phyloP scores from a whole-genome alignment of 352 stramenopile species.

The Phytophthora cactorum region DNA sequence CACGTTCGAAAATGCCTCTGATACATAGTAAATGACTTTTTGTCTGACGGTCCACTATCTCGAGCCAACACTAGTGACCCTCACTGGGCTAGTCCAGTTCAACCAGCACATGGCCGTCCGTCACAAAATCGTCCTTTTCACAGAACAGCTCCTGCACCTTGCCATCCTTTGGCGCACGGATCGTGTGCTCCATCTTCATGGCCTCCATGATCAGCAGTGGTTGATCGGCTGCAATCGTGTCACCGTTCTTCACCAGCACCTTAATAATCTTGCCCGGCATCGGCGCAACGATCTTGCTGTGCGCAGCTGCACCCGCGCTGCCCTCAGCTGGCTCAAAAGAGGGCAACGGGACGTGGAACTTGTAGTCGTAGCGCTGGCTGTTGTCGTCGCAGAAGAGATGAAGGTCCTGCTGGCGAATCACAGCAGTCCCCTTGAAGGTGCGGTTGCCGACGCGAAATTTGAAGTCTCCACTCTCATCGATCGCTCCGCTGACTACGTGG shows the following conservation, averaged over 20 bases:
- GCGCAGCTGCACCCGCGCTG: constrained; percentile 19
- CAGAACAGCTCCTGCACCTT: constrained; percentile 77
- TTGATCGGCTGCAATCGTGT: constrained; percentile 89
- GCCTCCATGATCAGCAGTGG: constrained; percentile 95
- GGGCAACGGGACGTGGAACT: constrained; percentile 76
- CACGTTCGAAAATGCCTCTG: no score
- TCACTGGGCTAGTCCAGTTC: constrained; percentile 50
- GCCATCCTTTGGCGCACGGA: constrained; percentile 75
- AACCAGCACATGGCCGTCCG: constrained; percentile 76
- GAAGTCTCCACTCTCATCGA: constrained; percentile 62
- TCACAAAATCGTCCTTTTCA: constrained; percentile 78
- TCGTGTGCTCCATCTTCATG: constrained; percentile 98
- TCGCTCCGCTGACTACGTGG: constrained; percentile 38
- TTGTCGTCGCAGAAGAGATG: constrained; percentile 84
- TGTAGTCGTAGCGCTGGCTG: constrained; percentile 80
- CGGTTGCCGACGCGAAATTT: constrained; percentile 71
- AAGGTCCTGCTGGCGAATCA: constrained; percentile 70
- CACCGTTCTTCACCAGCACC: constrained; percentile 88
- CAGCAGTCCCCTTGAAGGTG: constrained; percentile 68
- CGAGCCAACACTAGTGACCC: background rate
- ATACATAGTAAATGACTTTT: background rate
- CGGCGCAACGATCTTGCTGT: constrained; percentile 83
- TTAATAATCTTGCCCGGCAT: constrained; percentile 97
- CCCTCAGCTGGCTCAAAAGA: constrained; percentile 47
- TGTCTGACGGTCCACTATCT: background rate